Evolutionary conservation across 805 yeast genomes (phyloP).

Genomic region (Candida broadrunensis): DNA sequence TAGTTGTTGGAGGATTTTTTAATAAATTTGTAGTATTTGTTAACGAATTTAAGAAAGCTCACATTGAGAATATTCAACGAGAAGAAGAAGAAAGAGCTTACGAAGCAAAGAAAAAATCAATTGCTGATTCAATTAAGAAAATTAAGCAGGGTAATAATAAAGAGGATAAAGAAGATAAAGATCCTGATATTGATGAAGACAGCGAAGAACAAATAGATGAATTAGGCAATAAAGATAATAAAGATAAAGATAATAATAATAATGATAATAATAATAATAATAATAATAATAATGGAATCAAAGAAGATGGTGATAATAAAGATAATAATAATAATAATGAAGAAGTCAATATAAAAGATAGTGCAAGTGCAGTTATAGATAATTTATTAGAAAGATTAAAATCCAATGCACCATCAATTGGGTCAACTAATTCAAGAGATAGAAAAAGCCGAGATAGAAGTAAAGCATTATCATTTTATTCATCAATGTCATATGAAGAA

Average conservation of each 20-base stretch:
- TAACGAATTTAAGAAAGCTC: conserved; percentile 74
- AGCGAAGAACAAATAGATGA: conserved; percentile 3
- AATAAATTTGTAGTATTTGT: conserved; percentile 77
- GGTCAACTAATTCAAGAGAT: conserved; percentile 12
- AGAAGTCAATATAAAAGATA: conserved; percentile 8
- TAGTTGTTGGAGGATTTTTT: conserved; percentile 69
- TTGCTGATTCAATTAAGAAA: conserved; percentile 22
- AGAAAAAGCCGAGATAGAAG: conserved; percentile 18
- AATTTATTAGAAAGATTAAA: conserved; percentile 28
- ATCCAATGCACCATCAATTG: conserved; percentile 21
- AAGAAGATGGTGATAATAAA: conserved; percentile 2
- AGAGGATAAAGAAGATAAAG: conserved; percentile 10
- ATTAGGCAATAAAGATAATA: neutral
- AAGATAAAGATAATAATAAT: conserved; percentile 10
- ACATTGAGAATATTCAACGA: conserved; percentile 67
- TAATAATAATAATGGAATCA: neutral
- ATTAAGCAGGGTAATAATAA: conserved; percentile 10
- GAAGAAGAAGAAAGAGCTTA: conserved; percentile 72
- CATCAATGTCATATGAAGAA: conserved; percentile 24
- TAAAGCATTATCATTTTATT: conserved; percentile 33
- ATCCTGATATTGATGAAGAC: conserved; percentile 13
- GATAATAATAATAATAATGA: conserved; percentile 11
- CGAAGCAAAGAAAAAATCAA: conserved; percentile 31
- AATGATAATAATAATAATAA: conserved; percentile 7
- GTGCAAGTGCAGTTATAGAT: conserved; percentile 28